These are phyloP conservation scores for Myxozyma sirexii DNA, from an alignment of 805 yeast species.

Conservation along the genomic window DNA sequence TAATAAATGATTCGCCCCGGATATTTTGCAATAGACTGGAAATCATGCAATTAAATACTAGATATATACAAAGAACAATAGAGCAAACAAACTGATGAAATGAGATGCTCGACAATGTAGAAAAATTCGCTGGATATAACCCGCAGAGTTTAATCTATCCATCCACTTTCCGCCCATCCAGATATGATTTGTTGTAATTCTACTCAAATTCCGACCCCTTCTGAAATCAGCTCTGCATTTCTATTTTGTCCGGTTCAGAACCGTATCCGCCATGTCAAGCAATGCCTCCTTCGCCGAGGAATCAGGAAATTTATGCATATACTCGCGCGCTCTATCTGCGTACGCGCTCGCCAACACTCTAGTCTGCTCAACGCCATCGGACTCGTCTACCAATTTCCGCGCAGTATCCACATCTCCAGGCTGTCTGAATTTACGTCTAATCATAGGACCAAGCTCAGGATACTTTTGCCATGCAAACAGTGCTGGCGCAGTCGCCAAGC, in stretches of 20 bases:
- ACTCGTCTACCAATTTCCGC: conserved; percentile 66
- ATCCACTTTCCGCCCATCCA: no score
- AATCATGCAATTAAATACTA: no score
- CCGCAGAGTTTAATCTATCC: no score
- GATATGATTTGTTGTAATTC: no score
- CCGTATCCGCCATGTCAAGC: conserved; percentile 78
- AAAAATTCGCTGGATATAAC: no score
- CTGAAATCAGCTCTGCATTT: no score
- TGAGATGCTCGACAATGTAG: no score
- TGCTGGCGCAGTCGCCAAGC: conserved; percentile 96
- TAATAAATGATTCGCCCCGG: background rate
- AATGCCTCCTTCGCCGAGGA: conserved; percentile 88
- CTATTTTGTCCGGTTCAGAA: conserved; percentile 77
- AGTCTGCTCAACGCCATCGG: conserved; percentile 77
- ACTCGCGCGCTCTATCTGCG: conserved; percentile 71
- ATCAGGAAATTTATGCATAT: conserved; percentile 72
- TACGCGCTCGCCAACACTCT: conserved; percentile 74
- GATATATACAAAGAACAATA: background rate
- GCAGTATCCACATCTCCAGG: conserved; percentile 84
- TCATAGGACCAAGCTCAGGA: conserved; percentile 81
- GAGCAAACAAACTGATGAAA: background rate
- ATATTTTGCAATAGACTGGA: background rate
- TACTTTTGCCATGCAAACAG: conserved; percentile 89
- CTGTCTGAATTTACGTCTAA: conserved; percentile 76
- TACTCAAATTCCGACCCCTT: no score